These are phyloP conservation scores for Scutellaria minor DNA, from an alignment of 257 asterid species.

Conservation along the genomic window DNA sequence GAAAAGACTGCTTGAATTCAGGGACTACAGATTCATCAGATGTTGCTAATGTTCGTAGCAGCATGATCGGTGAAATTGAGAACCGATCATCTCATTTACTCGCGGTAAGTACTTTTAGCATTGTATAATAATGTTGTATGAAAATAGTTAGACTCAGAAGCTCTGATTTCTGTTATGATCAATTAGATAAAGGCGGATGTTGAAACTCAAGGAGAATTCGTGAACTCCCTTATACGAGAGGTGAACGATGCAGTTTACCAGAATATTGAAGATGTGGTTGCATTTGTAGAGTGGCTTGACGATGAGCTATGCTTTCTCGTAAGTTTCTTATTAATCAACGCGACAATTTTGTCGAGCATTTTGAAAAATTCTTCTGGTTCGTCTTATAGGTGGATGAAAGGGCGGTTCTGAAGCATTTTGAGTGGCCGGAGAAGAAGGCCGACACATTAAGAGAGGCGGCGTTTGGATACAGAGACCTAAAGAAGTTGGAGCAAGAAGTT, in stretches of 20 bases:
- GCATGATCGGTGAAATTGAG: conserved; percentile 93
- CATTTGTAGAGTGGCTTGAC: conserved; percentile 93
- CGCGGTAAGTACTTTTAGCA: conserved; percentile 60
- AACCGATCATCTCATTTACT: conserved; percentile 86
- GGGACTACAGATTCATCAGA: conserved; percentile 65
- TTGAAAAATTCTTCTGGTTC: too few species aligned
- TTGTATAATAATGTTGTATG: too few species aligned
- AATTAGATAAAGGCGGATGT: conserved; percentile 84
- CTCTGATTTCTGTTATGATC: too few species aligned
- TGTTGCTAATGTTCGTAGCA: conserved; percentile 81
- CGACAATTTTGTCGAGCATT: not conserved
- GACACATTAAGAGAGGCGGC: conserved; percentile 91
- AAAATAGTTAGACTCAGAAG: too few species aligned
- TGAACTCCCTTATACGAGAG: conserved; percentile 76
- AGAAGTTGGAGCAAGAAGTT: conserved; percentile 75
- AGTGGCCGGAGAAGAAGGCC: conserved; percentile 96
- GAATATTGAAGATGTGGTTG: conserved; percentile 77
- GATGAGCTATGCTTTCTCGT: conserved; percentile 95
- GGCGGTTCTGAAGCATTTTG: conserved; percentile 93
- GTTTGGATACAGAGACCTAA: conserved; percentile 80
- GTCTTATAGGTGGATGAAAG: conserved; percentile 81
- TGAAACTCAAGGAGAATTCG: conserved; percentile 94
- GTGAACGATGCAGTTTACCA: conserved; percentile 70
- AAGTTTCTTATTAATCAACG: conserved; percentile 34
- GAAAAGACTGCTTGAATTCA: conserved; percentile 74